Conservation (phyloP, 2,329 filamentous ascomycete species). For the Periconia digitata region DNA sequence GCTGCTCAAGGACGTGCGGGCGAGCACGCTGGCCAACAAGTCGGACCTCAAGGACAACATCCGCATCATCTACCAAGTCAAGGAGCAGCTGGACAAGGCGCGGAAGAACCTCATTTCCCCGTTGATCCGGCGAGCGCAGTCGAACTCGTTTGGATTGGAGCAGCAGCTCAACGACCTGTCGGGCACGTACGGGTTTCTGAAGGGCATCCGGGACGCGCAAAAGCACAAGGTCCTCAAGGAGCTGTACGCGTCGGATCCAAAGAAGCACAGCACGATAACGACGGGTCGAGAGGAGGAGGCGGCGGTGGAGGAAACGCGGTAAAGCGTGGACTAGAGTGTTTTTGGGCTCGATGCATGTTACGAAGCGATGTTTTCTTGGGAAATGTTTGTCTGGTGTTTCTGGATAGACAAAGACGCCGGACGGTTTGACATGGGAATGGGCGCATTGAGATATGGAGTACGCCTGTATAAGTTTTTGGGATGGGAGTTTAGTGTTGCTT, state of each 20-base stretch:
- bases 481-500: too few relatives aligned
- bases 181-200: constrained; percentile 76
- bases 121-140: constrained; percentile 70
- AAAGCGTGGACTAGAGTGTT: background rate
- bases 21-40: constrained; percentile 85
- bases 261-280: constrained; percentile 31
- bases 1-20: constrained; percentile 75
- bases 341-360: too few relatives aligned
- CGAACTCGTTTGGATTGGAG: constrained; percentile 72
- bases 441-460: too few relatives aligned
- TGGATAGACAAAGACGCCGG: constrained; percentile 4
- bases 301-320: constrained; percentile 18
- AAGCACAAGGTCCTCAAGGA: constrained; percentile 82
- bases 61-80: constrained; percentile 77
- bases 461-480: too few relatives aligned
- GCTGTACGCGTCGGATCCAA: constrained; percentile 52
- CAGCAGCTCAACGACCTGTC: constrained; percentile 84
- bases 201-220: constrained; percentile 73
- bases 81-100: constrained; percentile 83
- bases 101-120: constrained; percentile 82
- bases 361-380: too few relatives aligned
- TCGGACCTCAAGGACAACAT: constrained; percentile 84
- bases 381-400: constrained; percentile 6
- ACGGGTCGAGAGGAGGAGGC: constrained; percentile 17
- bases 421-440: too few relatives aligned